Evolutionary conservation across 306 rosid species (phyloP).

Genomic region (Gastrolobium bilobum): DNA sequence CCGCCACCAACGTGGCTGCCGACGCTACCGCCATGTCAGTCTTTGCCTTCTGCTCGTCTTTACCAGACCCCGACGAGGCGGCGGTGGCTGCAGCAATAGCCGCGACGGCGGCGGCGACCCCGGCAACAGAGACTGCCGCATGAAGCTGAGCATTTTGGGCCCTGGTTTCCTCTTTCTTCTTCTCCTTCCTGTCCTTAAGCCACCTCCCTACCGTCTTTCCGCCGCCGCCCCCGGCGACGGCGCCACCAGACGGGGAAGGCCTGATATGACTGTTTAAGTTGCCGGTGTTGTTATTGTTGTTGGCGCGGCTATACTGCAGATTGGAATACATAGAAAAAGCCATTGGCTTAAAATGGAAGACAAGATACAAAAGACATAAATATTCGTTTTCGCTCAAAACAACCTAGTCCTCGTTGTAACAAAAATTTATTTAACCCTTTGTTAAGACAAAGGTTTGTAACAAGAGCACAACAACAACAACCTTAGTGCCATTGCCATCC

Average conservation of each 20-base stretch:
- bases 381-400: no score
- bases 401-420: background rate
- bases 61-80: constrained; percentile 54
- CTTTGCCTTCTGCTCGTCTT: constrained; percentile 76
- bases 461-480: background rate
- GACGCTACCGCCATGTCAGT: constrained; percentile 93
- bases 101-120: constrained; percentile 87
- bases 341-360: background rate
- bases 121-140: constrained; percentile 89
- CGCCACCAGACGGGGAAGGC: constrained; percentile 24
- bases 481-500: background rate
- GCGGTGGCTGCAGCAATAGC: constrained; percentile 89
- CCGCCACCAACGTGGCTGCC: constrained; percentile 91
- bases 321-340: background rate
- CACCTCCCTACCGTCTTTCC: constrained; percentile 94
- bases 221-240: constrained; percentile 28
- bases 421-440: background rate
- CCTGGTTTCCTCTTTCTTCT: constrained; percentile 88
- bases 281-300: constrained; percentile 34
- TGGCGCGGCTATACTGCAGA: constrained; percentile 69
- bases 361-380: background rate
- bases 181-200: constrained; percentile 93
- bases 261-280: constrained; percentile 49
- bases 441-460: background rate
- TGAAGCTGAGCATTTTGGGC: constrained; percentile 92